Conservation (phyloP, 176 grass and related monocot species). For the Areca catechu region DNA sequence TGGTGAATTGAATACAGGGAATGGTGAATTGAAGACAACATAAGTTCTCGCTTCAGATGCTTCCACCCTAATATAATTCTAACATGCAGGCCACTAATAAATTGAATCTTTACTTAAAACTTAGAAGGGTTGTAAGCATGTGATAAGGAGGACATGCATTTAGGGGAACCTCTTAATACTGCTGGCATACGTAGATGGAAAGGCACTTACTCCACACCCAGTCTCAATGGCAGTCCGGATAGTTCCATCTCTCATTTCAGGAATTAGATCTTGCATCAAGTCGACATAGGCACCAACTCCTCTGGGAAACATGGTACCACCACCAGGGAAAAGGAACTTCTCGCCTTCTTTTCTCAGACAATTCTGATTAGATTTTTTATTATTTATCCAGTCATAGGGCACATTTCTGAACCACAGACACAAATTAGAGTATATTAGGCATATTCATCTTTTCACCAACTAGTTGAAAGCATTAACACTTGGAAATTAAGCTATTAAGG, state of each 20-base stretch:
- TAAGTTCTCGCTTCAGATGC: too few relatives aligned
- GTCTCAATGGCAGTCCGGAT: conserved; percentile 83
- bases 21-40: too few relatives aligned
- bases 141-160: too few relatives aligned
- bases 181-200: too few relatives aligned
- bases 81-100: too few relatives aligned
- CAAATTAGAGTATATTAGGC: neutral
- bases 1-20: too few relatives aligned
- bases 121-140: too few relatives aligned
- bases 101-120: too few relatives aligned
- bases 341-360: conserved; percentile 88
- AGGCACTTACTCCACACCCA: conserved; percentile 59
- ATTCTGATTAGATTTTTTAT: conserved; percentile 91
- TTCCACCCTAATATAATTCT: too few relatives aligned
- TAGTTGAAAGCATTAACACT: too few relatives aligned
- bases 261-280: conserved; percentile 51
- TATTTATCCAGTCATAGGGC: conserved; percentile 99
- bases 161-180: too few relatives aligned
- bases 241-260: conserved; percentile 73
- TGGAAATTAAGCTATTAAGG: too few relatives aligned
- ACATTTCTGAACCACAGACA: conserved; percentile 46
- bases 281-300: conserved; percentile 75
- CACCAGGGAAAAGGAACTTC: conserved; percentile 78
- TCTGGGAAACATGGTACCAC: conserved; percentile 95
- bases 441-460: neutral